Evolutionary conservation across 2,329 filamentous ascomycete species (phyloP).

Genomic region (Emericellopsis atlantica): DNA sequence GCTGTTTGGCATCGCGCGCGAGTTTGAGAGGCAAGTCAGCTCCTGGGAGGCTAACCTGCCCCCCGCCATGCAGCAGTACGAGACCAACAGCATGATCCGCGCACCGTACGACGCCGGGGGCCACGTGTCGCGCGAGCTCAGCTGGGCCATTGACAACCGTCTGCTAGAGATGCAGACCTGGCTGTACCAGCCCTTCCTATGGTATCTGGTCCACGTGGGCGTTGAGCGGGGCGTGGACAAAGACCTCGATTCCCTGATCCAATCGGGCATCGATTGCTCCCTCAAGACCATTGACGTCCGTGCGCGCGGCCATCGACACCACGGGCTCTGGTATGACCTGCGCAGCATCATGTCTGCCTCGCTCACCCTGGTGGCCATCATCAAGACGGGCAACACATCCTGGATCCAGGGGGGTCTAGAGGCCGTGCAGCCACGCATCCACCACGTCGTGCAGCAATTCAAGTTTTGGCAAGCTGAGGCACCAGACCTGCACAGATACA

Average conservation of each 20-base stretch:
- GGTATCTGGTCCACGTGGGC: slow-evolving; percentile 7
- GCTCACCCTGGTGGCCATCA: slow-evolving; percentile 7
- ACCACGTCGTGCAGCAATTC: slow-evolving; percentile 7
- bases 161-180: slow-evolving; percentile 11
- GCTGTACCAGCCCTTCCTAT: slow-evolving; percentile 9
- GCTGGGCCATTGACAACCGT: slow-evolving; percentile 10
- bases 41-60: slow-evolving; percentile 10
- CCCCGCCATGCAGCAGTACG: slow-evolving; percentile 7
- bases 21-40: slow-evolving; percentile 11
- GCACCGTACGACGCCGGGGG: slow-evolving; percentile 5
- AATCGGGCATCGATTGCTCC: slow-evolving; percentile 9
- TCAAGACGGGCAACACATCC: slow-evolving; percentile 7
- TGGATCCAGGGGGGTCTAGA: slow-evolving; percentile 9
- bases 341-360: slow-evolving; percentile 9
- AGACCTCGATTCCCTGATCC: slow-evolving; percentile 7
- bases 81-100: slow-evolving; percentile 5
- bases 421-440: slow-evolving; percentile 7
- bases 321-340: slow-evolving; percentile 12
- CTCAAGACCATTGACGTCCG: slow-evolving; percentile 10
- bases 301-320: slow-evolving; percentile 9
- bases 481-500: slow-evolving; percentile 6
- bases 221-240: slow-evolving; percentile 1
- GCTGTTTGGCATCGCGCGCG: slow-evolving; percentile 8
- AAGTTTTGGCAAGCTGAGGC: slow-evolving; percentile 8
- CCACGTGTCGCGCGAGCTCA: slow-evolving; percentile 9